Base-by-base conservation (phyloP, 331 rosid species). In the Pyracantha coccinea region DNA sequence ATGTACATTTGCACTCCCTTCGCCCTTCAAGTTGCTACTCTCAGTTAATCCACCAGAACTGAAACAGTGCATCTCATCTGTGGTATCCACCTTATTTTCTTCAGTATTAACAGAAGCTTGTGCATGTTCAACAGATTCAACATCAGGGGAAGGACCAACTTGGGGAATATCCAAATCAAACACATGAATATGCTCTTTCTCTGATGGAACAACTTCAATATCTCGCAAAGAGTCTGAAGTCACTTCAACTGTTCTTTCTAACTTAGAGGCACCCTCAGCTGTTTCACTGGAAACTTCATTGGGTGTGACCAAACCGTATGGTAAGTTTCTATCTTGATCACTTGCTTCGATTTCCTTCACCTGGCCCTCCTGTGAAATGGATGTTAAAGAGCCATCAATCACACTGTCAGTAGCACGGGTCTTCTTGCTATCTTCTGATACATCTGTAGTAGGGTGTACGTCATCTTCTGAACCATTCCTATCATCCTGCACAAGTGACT, bases 11-110 rank as follows among this genome's bases (percentile, higher is more conserved):
- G 55, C 75, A 77, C 69, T 76, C 69, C 44, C 78, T 72, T 84
- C 92, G 66, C 66, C 84, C 74, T 76, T 82, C 80, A 44, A 74
- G 45, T 47, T 76, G 29, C 53, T 41, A 75, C 66, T 76, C 75
- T 77, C 77, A 23, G 73, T 76, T 15, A 57, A 28, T 38, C 81
- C 78, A 65, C 62, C 66, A 67, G 66, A 66, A 84, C 25, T 67
- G 63, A 78, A 35, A 68, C 21, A 45, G 44, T 81, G 67, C 27
- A 74, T 45, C 57, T 31, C 75, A 35, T 64, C 83, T 15, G 83
- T 58, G 47, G 82, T 57, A 74, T 80, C 88, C 77, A 74, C 78
- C 78, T 35, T 65, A 20, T 35, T 63, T 74, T 84, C 83, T 66
- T 59, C 29, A 13, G 59, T 72, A 31, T 76, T 66, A 57, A 60